Base-by-base conservation (phyloP, 495 filamentous ascomycete species). In the Penicillium bovifimosum region DNA sequence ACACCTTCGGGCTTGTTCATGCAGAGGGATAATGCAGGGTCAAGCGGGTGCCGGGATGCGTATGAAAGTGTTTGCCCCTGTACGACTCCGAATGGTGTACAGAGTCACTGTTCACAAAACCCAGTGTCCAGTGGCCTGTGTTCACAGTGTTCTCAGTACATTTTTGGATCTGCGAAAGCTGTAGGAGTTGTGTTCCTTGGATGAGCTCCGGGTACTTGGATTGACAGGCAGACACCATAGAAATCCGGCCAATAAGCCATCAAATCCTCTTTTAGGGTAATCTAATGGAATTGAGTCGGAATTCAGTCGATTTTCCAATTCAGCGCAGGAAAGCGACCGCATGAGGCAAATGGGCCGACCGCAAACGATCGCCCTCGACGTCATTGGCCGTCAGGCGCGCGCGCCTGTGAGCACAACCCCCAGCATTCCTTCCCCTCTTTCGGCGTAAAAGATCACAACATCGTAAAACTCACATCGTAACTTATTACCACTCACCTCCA, bases 321-420 rank as follows among this genome's bases (percentile, higher is more conserved):
- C 5, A 34, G 9, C 10, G 24, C 29, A 32, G 1, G 7, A 14
- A 47, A 24, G 32, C 1, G 32, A 27, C 8, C n/a, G 27, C 14
- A 28, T 27, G 42, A 45, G 32, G 44, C 44, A 47, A 47, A 36
- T 47, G 16, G 16, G 20, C 32, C 29, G 13, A 27, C 18, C 33
- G 59, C 59, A 62, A 59, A 56, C 59, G 56, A 56, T 38, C 57
- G 51, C 18, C 31, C 42, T 40, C 58, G 58, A 68, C 65, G 65
- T 68, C 65, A 68, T 57, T 58, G 56, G 47, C 35, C 63, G 65
- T 60, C 57, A 59, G 47, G 40, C 47, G 33, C 39, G 40, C 47
- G 33, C 39, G 36, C 16, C 53, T 55, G 44, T 55, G 46, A 16
- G 1, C 34, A 6, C 18, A n/a, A 31, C 35, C 46, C n/a, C 46